phyloP scores from a whole-genome alignment of 176 grass and related monocot genomes.

The Juncus inflexus region DNA sequence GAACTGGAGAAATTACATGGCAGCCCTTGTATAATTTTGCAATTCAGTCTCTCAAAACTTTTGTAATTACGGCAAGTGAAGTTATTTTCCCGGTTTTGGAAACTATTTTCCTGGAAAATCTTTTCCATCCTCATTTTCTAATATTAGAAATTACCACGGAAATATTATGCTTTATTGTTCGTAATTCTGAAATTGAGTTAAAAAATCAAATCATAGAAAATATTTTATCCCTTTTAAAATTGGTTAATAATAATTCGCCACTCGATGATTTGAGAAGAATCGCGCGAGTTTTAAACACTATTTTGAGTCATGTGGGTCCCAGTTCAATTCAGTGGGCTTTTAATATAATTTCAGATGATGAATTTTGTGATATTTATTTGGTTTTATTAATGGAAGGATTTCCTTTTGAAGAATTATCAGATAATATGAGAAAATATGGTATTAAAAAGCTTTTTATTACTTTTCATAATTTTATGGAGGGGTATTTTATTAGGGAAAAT shows the following conservation, averaged over 20 bases:
- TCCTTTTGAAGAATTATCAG: slow-evolving; percentile 70
- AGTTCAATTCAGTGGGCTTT: slow-evolving; percentile 62
- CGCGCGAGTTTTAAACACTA: slow-evolving; percentile 42
- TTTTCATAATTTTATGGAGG: slow-evolving; percentile 62
- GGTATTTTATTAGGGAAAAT: slow-evolving; percentile 40
- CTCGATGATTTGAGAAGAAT: slow-evolving; percentile 50
- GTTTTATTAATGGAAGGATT: slow-evolving; percentile 80
- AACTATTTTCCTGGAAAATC: slow-evolving; percentile 59
- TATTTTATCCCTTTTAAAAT: slow-evolving; percentile 45
- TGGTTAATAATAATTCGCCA: slow-evolving; percentile 29
- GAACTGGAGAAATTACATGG: slow-evolving; percentile 52
- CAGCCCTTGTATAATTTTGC: slow-evolving; percentile 62
- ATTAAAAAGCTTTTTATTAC: slow-evolving; percentile 49
- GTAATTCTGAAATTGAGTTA: slow-evolving; percentile 49
- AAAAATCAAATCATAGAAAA: slow-evolving; percentile 51
- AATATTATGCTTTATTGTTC: slow-evolving; percentile 73
- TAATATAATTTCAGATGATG: slow-evolving; percentile 37
- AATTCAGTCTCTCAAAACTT: slow-evolving; percentile 69
- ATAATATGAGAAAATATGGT: slow-evolving; percentile 42
- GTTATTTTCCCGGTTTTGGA: slow-evolving; percentile 63
- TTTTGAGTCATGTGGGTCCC: slow-evolving; percentile 60
- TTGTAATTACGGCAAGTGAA: slow-evolving; percentile 49
- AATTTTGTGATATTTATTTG: slow-evolving; percentile 48
- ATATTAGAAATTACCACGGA: slow-evolving; percentile 75
- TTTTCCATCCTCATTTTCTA: slow-evolving; percentile 81